Evolutionary conservation across 805 yeast genomes (phyloP).

Genomic region (Candida easanensis): DNA sequence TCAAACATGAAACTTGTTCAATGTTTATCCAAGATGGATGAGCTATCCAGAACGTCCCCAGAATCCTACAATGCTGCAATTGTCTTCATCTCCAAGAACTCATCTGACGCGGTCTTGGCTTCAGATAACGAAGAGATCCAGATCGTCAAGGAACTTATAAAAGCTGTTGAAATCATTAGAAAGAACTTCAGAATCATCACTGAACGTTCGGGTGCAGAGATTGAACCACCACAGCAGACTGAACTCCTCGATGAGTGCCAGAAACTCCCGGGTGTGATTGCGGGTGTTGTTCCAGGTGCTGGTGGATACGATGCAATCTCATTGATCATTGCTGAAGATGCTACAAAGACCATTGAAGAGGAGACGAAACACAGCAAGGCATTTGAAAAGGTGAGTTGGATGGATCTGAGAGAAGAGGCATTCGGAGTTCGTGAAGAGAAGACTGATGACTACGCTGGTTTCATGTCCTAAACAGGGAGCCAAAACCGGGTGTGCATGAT

Average conservation of each 20-base stretch:
- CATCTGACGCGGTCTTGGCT: slow-evolving; percentile 9
- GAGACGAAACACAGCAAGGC: slow-evolving; percentile 27
- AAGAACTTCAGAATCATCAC: slow-evolving; percentile 59
- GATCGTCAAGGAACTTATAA: slow-evolving; percentile 34
- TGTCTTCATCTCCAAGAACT: slow-evolving; percentile 14
- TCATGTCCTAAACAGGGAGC: too few species aligned
- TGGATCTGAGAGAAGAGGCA: slow-evolving; percentile 60
- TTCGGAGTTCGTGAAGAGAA: slow-evolving; percentile 53
- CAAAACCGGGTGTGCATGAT: too few species aligned
- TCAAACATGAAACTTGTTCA: slow-evolving; percentile 59
- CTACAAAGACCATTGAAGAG: slow-evolving; percentile 34
- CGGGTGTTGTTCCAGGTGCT: slow-evolving; percentile 99
- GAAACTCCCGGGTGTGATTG: slow-evolving; percentile 68
- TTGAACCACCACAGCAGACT: slow-evolving; percentile 84
- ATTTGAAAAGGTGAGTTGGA: slow-evolving; percentile 59
- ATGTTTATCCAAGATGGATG: slow-evolving; percentile 41
- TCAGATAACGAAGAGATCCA: slow-evolving; percentile 5
- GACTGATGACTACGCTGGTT: slow-evolving; percentile 27
- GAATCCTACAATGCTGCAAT: slow-evolving; percentile 34
- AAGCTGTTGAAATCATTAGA: slow-evolving; percentile 52
- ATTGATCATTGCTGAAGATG: slow-evolving; percentile 52
- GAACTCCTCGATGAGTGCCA: slow-evolving; percentile 56
- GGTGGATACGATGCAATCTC: slow-evolving; percentile 96
- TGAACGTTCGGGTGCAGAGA: slow-evolving; percentile 67
- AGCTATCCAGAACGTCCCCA: slow-evolving; percentile 30